Base-by-base conservation (phyloP, 176 grass and related monocot genomes). In the Lolium perenne region DNA sequence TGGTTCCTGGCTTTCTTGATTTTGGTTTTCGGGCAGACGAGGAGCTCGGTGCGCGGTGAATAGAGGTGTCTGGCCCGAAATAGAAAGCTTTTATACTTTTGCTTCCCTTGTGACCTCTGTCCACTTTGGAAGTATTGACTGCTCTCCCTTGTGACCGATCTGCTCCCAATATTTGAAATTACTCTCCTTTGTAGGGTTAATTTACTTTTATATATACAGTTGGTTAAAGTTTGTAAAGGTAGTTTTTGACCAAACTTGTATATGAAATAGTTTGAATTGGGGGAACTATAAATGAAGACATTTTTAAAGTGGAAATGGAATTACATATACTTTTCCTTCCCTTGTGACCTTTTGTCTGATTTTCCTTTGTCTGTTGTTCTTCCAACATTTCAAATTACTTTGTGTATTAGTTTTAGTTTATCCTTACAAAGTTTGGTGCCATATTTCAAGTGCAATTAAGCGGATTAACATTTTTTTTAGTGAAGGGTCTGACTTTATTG, bases 11-110 rank as follows among this genome's bases (percentile, higher is more conserved):
- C 63, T 38, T 66, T 29, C 63, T 66, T 51, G 25, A 38, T 76
- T 76, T 38, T 76, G 49, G 38, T 43, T 43, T 43, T 18, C 47
- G 18, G 47, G 47, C 47, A 76, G 47, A 53, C 48, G 72, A 75
- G 45, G 47, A 14, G 47, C 38, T 46, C 38, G 77, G 57, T 63
- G 77, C 38, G 77, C 38, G 77, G 60, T 22, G 77, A 62, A 79
- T n/a, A 78, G 54, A 38, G 76, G 35, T 78, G 76, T 22, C 35
- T 58, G 35, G 5, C 54, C 55, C 13, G 57, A 62, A 79, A 63
- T 79, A 62, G 57, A 79, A 79, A 62, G n/a, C 57, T 18, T 45
- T 62, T 25, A 21, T 8, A 57, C 74, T 38, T 57, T 78, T 38
- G 25, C 53, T 16, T 38, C 0, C 16, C 53, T 58, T 32, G 69